These are phyloP conservation scores for Casuarina equisetifolia DNA, from an alignment of 306 rosid genomes.

Conservation along the genomic window DNA sequence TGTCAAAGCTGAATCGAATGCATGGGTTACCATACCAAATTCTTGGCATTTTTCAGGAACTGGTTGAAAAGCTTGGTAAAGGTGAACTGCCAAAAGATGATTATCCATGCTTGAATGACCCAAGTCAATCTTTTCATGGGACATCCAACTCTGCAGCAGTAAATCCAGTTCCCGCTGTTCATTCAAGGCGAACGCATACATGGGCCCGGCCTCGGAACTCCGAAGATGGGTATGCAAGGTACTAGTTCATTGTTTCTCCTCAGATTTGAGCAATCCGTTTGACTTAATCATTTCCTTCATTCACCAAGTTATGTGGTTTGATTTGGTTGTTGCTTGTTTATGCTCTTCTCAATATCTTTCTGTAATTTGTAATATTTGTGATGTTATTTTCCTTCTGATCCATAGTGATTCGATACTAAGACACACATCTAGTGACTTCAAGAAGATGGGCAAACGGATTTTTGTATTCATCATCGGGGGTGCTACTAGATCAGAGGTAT, in stretches of 20 bases:
- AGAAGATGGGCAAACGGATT: conserved; percentile 84
- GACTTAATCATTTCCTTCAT: not conserved
- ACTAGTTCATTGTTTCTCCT: conserved; percentile 12
- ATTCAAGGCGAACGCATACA: conserved; percentile 77
- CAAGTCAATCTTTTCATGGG: conserved; percentile 68
- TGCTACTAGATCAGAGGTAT: conserved; percentile 96
- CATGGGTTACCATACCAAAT: conserved; percentile 11
- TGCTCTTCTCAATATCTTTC: conserved; percentile 13
- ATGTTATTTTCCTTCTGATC: conserved; percentile 19
- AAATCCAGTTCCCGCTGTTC: conserved; percentile 61
- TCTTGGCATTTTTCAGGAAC: conserved; percentile 57
- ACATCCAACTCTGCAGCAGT: conserved; percentile 48
- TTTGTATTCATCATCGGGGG: conserved; percentile 94
- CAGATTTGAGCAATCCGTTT: conserved; percentile 4
- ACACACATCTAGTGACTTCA: conserved; percentile 85
- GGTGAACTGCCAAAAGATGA: conserved; percentile 83
- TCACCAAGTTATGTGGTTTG: conserved; percentile 7
- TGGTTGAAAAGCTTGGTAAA: conserved; percentile 75
- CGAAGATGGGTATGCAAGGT: conserved; percentile 98
- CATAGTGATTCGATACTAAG: conserved; percentile 78
- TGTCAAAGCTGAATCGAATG: conserved; percentile 15
- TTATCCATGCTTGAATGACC: conserved; percentile 91
- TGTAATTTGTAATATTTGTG: not conserved
- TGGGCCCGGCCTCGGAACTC: conserved; percentile 94
- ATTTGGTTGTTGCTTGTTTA: not conserved